Evolutionary conservation across 306 rosid species (phyloP), one percentile per base, ranked within the genome.

Genomic region (Rosa rugosa): DNA sequence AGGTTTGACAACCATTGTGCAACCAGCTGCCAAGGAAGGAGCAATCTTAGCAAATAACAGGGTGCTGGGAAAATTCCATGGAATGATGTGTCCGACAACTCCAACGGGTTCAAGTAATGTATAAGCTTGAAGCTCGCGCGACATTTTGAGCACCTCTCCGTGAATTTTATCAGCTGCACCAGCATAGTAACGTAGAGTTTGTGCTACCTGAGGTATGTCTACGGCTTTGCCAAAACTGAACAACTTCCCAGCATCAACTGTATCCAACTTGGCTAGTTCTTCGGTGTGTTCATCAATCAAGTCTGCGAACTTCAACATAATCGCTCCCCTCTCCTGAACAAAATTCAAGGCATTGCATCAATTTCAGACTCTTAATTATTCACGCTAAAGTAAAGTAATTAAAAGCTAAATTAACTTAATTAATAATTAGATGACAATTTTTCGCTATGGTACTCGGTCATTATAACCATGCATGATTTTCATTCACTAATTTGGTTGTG

Each of bases 111-210:
- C 98, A 7, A 82, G 40, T 66, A 94, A 84, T 3, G 98, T 94
- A 50, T 92, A 92, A 1, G 85, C 97, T 0, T 92, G 97, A 27
- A 89, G 50, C 53, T 86, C 80, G 0, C 79, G 44, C 0, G 91
- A 46, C 60, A 90, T 75, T 75, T 94, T 94, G 36, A 94, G 73
- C 0, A 88, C 93, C 40, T 88, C 84, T 2, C 98, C 97, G 4
- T 94, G 97, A 47, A 92, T 79, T 80, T 94, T 94, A 80, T 94
- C 98, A 2, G 97, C 98, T 25, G 97, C 96, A 14, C 97, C 98
- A 0, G 97, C 97, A 72, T 92, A 94, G 86, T 92, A 94, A 20
- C 94, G 91, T 7, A 94, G 14, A 0, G 44, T 68, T 3, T 40
- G 22, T 56, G 90, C 89, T 31, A 54, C 81, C 1, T 3, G 18